Percentiles rank a stretch among this genome's conserved stretches.
These are phyloP conservation scores for Colletotrichum sp. DNA, from an alignment of 2,329 filamentous ascomycete species.

Conservation along the genomic window DNA sequence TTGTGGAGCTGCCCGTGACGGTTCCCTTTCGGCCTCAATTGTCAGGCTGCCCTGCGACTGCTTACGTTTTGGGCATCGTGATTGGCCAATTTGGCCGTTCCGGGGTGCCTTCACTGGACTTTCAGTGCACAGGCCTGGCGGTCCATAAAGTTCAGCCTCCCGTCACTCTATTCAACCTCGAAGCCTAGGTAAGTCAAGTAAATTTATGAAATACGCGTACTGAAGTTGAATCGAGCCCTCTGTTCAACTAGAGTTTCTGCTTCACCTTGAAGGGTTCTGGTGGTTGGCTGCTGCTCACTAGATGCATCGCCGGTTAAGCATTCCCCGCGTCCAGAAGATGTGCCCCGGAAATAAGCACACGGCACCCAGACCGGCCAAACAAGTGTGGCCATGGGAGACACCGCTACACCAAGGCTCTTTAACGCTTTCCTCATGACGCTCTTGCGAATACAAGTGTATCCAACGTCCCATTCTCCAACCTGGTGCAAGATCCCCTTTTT, in stretches of 20 bases:
- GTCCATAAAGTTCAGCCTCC: background rate
- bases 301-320: accelerated
- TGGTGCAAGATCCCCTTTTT: background rate
- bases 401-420: background rate
- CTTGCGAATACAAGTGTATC: background rate
- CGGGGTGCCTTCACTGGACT: background rate
- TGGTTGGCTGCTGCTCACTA: background rate
- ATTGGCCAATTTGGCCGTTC: background rate
- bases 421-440: background rate
- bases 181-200: background rate
- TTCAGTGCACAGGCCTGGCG: background rate
- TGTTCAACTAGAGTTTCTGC: accelerated
- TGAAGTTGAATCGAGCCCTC: background rate
- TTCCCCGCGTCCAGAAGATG: background rate
- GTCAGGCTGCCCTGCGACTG: background rate
- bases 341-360: background rate
- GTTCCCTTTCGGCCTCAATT: constrained; percentile 1
- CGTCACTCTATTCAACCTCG: background rate
- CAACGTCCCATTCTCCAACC: background rate
- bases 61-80: background rate
- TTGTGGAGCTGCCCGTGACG: constrained; percentile 11
- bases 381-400: background rate
- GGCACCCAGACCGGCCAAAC: too few species aligned
- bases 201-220: accelerated
- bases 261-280: accelerated